A percentile compares a stretch with the other conserved stretches of the same genome.
phyloP scores from a whole-genome alignment of 2,329 filamentous ascomycete species.

The Fusarium nanum region DNA sequence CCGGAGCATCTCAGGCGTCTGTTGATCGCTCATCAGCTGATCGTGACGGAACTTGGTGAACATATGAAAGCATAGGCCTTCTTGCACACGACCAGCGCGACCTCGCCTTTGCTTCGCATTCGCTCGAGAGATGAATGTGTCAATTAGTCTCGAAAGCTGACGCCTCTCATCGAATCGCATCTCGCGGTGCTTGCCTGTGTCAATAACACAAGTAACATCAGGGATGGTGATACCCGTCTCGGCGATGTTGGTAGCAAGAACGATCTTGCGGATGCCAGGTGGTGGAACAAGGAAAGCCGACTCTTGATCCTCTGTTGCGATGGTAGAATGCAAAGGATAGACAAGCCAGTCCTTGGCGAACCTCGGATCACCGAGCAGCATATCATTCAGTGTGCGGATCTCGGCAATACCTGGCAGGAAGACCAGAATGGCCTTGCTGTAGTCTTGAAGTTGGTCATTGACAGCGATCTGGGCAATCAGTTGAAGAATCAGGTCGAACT shows the following conservation, averaged over 20 bases:
- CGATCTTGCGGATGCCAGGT: slow-evolving; percentile 86
- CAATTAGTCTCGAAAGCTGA: slow-evolving; percentile 89
- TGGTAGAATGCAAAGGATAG: slow-evolving; percentile 91
- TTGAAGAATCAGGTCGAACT: slow-evolving; percentile 86
- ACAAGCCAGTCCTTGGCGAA: slow-evolving; percentile 86
- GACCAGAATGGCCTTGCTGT: slow-evolving; percentile 91
- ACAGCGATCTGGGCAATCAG: slow-evolving; percentile 81
- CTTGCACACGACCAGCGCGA: slow-evolving; percentile 93
- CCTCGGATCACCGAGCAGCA: slow-evolving; percentile 79
- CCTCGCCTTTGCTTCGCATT: slow-evolving; percentile 96
- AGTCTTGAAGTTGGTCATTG: slow-evolving; percentile 72
- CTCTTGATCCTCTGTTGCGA: slow-evolving; percentile 96
- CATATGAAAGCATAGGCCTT: slow-evolving; percentile 94
- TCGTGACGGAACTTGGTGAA: slow-evolving; percentile 94
- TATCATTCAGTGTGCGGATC: slow-evolving; percentile 87
- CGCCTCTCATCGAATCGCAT: slow-evolving; percentile 96
- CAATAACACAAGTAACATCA: slow-evolving; percentile 95
- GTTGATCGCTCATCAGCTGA: slow-evolving; percentile 85
- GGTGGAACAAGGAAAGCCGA: slow-evolving; percentile 90
- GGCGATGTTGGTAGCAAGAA: slow-evolving; percentile 96
- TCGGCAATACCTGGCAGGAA: slow-evolving; percentile 96
- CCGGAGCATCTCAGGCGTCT: slow-evolving; percentile 95
- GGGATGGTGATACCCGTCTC: slow-evolving; percentile 99
- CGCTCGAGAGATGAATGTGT: slow-evolving; percentile 94
- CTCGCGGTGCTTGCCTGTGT: slow-evolving; percentile 96